Base-by-base conservation (phyloP, 352 stramenopile genomes). In the Phytopythium delawarense region DNA sequence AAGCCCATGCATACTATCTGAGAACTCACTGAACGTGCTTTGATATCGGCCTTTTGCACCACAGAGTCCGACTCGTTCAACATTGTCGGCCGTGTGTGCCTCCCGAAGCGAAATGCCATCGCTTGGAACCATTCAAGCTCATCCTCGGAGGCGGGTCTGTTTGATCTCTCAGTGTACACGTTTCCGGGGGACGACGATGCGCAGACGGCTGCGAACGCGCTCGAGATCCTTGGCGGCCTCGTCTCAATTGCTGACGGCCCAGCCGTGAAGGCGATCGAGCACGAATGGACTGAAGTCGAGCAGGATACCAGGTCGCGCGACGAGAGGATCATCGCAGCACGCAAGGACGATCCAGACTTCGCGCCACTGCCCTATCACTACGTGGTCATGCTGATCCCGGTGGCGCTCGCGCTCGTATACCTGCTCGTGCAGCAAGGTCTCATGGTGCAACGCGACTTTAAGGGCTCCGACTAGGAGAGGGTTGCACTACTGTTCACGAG, bases 191-290 rank as follows among this genome's bases (percentile, higher is more conserved):
- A 86, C 61, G 69, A 86, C 53, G 56, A 57, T 28, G 60, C 51
- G 35, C 55, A 73, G 35, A 74, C 64, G 21, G 73, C 79, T 42
- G 75, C 85, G 52, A 79, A 77, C 49, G 80, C 82, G 23, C 69
- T 88, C 45, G 79, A 91, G 63, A 79, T 91, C 39, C 70, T 89
- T 30, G 78, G 78, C 30, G 56, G 54, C 15, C 37, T 52, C 7
- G 40, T 42, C 23, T 45, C 49, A 30, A 45, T 56, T n/a, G n/a
- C 18, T 1, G 59, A 54, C 7, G 68, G 61, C 16, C 65, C 63
- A 46, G 55, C 21, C 9, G 34, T 62, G 5, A 7, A 18, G 40
- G 64, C 57, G 44, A 40, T 71, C 45, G 67, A 74, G 61, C 53
- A 39, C 59, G 25, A 28, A 3, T 79, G 69, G 69, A 30, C 48